Base-by-base conservation (phyloP, 2,329 filamentous ascomycete species). In the Ceratocystis harringtonii region DNA sequence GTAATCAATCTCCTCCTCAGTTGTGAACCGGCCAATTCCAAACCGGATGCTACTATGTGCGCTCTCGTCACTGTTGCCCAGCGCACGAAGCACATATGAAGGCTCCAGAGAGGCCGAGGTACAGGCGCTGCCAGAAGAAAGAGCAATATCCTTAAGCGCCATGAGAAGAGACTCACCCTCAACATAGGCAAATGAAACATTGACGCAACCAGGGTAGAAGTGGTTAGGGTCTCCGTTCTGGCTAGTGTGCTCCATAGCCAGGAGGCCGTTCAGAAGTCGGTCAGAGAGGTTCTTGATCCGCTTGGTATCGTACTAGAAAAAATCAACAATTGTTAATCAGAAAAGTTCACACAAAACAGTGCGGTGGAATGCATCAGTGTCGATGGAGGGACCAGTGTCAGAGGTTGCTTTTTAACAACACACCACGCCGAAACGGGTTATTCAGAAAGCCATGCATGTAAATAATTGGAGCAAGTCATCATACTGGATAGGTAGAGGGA, bases 41-140 rank as follows among this genome's bases (percentile, higher is more conserved):
- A 99, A 99, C 66, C 94, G 85, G 71, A 99, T 99, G 79, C 91
- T 96, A 77, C 90, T 96, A 78, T 99, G 94, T 7, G 94, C 94
- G 71, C 88, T 96, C 78, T 99, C 94, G 72, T 99, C 94, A 70
- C 91, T 96, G 80, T 89, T 97, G 67, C 94, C 94, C 19, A 99
- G 81, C 3, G 94, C 94, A 66, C 94, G 86, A 36, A 99, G 82
- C 60, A 99, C 94, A 75, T 99, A 99, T 74, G 90, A 95, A 17
- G 94, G 94, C 75, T 99, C 94, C 43, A 99, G 79, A 0, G 94
- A 99, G 0, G 94, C 94, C 3, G 92, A 97, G 1, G 94, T 99
- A 77, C 94, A 99, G 5, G 94, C 94, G 72, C 91, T 96, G 66
- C 94, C 94, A 0, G 94, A 99, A 5, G 92, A 97, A 44, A 99